Evolutionary conservation across 495 filamentous ascomycete species (phyloP).

Genomic region (Barbatosphaeria neglecta): DNA sequence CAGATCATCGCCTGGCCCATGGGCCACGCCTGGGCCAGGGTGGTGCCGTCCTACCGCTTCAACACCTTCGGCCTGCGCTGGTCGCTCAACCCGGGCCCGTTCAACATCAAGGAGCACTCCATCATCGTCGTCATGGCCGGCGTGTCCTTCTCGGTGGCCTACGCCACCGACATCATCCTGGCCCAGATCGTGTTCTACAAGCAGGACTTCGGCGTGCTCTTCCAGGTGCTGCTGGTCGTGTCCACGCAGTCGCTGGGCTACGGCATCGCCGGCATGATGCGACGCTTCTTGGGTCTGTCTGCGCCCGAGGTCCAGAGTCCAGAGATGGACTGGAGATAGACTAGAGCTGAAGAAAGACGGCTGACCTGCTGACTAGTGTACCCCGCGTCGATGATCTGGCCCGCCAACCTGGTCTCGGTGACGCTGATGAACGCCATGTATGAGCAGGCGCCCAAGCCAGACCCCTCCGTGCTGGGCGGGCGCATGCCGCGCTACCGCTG

Average conservation of each 20-base stretch:
- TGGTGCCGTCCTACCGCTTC: conserved; percentile 40
- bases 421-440: conserved; percentile 62
- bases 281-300: conserved; percentile 32
- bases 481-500: conserved; percentile 47
- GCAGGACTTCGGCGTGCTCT: conserved; percentile 54
- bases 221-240: conserved; percentile 56
- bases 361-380: conserved; percentile 23
- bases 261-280: conserved; percentile 58
- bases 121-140: conserved; percentile 67
- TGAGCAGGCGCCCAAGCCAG: conserved; percentile 36
- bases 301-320: no score
- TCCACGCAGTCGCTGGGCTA: conserved; percentile 66
- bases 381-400: conserved; percentile 70
- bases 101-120: conserved; percentile 73
- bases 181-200: conserved; percentile 56
- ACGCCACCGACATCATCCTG: conserved; percentile 58
- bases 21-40: conserved; percentile 41
- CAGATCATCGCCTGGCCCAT: conserved; percentile 63
- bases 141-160: conserved; percentile 49
- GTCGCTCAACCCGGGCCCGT: conserved; percentile 58
- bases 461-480: conserved; percentile 40
- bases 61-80: conserved; percentile 42
- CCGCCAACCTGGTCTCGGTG: conserved; percentile 49
- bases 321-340: no score
- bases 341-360: no score